Percentiles rank a stretch among this genome's conserved stretches.
Conservation (phyloP, 179 eudicot genomes). For the Vitellaria paradoxa region DNA sequence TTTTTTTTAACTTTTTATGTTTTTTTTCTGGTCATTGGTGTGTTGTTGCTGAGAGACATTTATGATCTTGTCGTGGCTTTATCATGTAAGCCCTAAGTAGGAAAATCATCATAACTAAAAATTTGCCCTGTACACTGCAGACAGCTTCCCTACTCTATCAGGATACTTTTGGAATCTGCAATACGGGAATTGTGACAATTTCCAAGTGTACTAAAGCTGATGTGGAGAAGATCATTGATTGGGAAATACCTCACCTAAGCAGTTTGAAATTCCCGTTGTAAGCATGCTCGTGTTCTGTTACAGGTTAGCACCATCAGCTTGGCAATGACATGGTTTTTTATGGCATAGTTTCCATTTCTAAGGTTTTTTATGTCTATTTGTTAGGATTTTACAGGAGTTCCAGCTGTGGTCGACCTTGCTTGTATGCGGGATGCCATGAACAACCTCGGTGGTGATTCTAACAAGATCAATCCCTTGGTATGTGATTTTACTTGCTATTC, state of each 20-base stretch:
- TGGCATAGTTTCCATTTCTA: not conserved
- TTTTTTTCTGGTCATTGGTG: not conserved
- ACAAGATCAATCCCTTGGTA: constrained; percentile 89
- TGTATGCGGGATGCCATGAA: constrained; percentile 88
- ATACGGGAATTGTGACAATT: constrained; percentile 87
- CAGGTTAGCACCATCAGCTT: constrained; percentile 13
- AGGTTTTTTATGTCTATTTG: constrained; percentile 27
- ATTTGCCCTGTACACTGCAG: constrained; percentile 28
- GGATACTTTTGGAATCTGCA: constrained; percentile 81
- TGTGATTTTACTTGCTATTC: constrained; percentile 12
- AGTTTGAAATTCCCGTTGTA: constrained; percentile 82
- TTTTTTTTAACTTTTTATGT: not conserved
- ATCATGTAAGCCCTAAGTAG: not conserved
- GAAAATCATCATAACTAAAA: constrained; percentile 12
- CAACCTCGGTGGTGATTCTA: constrained; percentile 57
- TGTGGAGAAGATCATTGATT: constrained; percentile 90
- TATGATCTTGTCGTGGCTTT: not conserved
- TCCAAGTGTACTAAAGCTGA: constrained; percentile 75
- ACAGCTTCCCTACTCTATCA: constrained; percentile 74
- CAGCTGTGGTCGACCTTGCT: constrained; percentile 89
- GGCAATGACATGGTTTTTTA: not conserved
- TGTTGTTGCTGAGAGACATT: not conserved
- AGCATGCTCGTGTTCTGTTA: constrained; percentile 84
- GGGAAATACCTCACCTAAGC: constrained; percentile 90
- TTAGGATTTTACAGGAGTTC: constrained; percentile 90